Base-by-base conservation (phyloP, 495 filamentous ascomycete genomes). In the Trichocladium antarcticum region DNA sequence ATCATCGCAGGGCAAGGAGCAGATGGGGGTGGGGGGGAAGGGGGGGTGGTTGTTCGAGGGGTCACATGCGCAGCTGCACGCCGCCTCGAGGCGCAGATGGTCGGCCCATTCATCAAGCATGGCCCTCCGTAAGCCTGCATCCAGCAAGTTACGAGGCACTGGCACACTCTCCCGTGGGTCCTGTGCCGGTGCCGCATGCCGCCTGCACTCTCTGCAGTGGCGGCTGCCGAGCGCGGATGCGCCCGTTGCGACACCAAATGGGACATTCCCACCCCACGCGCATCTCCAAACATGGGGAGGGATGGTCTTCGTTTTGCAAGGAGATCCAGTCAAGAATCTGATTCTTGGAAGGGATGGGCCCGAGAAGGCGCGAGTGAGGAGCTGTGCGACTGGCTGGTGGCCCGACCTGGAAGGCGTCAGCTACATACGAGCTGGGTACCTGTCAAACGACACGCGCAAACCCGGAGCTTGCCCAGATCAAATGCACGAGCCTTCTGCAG, bases 51-150 rank as follows among this genome's bases (percentile, higher is more conserved):
- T n/a, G n/a, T n/a, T n/a, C n/a, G n/a, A n/a, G 47, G 59, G 59
- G 58, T 65, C 57, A 61, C 54, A 63, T 57, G 59, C 61, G 57
- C 62, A 65, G 50, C 60, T 67, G 62, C 64, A 65, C 36, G 55
- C 52, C 54, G 43, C 37, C 46, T 44, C 46, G 49, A 48, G 50
- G 47, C 58, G 64, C 64, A 60, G 46, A 45, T 53, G 49, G 48
- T 32, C 51, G 49, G 45, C 57, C 38, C 59, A 61, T 56, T 61
- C 62, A 61, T 53, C 57, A 49, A 53, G 49, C 44, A 47, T 36
- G 37, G 42, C 32, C 28, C 16, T 31, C 42, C 31, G 41, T 50
- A 42, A 28, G 35, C 42, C 49, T 59, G 61, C 63, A 58, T 55
- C 50, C 46, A 21, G 20, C 20, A 53, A 21, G 45, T 50, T 52